Evolutionary conservation across 1,284 basidiomycete species (phyloP).

Genomic region (Thelephora terrestris): DNA sequence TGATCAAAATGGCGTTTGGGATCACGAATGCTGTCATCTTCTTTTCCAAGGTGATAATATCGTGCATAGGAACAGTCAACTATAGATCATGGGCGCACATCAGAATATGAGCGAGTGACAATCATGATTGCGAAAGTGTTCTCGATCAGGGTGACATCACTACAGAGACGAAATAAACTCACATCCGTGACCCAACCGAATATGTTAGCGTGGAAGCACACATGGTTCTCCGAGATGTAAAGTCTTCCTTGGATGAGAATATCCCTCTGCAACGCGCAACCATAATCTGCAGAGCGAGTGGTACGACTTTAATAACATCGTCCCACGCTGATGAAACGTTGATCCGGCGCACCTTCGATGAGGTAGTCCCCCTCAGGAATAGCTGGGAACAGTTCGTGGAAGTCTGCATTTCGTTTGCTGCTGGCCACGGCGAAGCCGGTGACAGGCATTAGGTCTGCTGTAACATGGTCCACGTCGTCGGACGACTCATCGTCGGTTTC

Average conservation of each 20-base stretch:
- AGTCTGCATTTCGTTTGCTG: constrained; percentile 90
- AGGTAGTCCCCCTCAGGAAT: constrained; percentile 96
- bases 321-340: constrained; percentile 1
- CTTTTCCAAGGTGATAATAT: constrained; percentile 88
- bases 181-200: constrained; percentile 99
- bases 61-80: constrained; percentile 87
- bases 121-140: not conserved
- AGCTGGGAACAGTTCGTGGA: constrained; percentile 84
- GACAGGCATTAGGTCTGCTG: constrained; percentile 66
- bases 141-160: not conserved
- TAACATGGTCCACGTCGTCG: constrained; percentile 40
- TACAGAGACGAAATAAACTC: constrained; percentile 23
- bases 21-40: constrained; percentile 99
- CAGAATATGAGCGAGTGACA: not conserved
- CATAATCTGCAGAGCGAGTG: constrained; percentile 65
- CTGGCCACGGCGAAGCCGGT: constrained; percentile 96
- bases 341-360: constrained; percentile 72
- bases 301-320: not conserved
- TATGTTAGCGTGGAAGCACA: constrained; percentile 98
- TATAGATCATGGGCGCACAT: constrained; percentile 19
- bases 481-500: constrained; percentile 20
- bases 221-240: constrained; percentile 97
- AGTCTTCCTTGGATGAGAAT: constrained; percentile 94
- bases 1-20: constrained; percentile 92
- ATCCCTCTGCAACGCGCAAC: constrained; percentile 92